These are phyloP conservation scores for Lablab purpureus DNA, from an alignment of 306 rosid species.

Conservation along the genomic window DNA sequence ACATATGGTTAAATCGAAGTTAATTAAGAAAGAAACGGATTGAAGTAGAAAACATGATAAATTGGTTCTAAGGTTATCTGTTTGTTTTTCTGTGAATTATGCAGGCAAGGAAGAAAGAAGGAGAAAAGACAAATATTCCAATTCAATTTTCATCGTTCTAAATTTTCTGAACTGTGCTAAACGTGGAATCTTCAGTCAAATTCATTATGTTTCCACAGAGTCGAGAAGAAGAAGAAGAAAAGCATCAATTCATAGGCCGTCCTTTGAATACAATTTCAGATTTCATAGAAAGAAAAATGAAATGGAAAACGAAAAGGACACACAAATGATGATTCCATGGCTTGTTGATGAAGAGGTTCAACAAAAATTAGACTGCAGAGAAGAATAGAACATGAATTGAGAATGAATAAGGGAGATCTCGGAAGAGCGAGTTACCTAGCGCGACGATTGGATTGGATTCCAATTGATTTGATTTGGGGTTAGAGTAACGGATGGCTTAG, in stretches of 20 bases:
- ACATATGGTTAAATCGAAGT: neutral
- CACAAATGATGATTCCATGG: constrained; percentile 1
- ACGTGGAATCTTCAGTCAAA: neutral
- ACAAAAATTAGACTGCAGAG: neutral
- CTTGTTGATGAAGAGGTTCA: neutral
- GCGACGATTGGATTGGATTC: constrained; percentile 5
- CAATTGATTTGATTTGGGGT: neutral
- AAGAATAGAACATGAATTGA: neutral
- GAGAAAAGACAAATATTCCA: neutral
- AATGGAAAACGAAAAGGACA: neutral
- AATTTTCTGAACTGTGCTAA: neutral
- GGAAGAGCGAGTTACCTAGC: constrained; percentile 36
- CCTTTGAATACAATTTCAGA: neutral
- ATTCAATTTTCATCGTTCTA: constrained; percentile 6
- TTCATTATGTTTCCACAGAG: neutral
- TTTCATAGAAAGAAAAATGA: neutral
- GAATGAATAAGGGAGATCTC: constrained; percentile 32
- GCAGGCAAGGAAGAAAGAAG: neutral
- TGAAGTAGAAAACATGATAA: neutral
- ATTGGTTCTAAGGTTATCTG: neutral
- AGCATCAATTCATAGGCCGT: neutral
- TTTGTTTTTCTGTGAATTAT: constrained; percentile 3
- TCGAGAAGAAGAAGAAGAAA: neutral
- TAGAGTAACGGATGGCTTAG: neutral
- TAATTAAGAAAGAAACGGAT: constrained; percentile 16